Evolutionary conservation across 257 asterid genomes (phyloP).

Genomic region (Solanum ossicruentum): DNA sequence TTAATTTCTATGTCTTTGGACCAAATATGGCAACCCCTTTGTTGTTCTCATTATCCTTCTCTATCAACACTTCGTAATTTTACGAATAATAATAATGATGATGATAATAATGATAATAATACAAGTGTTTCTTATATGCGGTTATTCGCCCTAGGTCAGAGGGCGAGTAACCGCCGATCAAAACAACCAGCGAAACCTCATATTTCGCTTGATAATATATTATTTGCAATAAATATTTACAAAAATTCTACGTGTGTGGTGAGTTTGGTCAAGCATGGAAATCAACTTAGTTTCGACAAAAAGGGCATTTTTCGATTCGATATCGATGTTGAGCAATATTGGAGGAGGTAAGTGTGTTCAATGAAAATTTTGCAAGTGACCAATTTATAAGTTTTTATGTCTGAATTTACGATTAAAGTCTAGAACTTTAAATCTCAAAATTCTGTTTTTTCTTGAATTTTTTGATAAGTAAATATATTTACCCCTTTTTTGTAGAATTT

Average conservation of each 20-base stretch:
- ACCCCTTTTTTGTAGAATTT: too few species aligned
- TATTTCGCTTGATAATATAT: constrained; percentile 21
- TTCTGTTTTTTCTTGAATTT: too few species aligned
- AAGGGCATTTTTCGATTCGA: constrained; percentile 46
- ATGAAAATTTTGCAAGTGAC: not conserved
- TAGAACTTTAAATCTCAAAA: too few species aligned
- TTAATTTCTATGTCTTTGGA: constrained; percentile 43
- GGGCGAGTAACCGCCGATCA: constrained; percentile 33
- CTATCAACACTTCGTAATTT: constrained; percentile 37
- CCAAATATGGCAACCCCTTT: constrained; percentile 65
- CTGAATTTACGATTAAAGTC: too few species aligned
- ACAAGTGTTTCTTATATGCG: constrained; percentile 24
- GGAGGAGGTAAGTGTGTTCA: not conserved
- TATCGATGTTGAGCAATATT: constrained; percentile 6
- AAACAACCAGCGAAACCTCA: constrained; percentile 32
- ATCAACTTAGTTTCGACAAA: constrained; percentile 12
- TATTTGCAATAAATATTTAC: constrained; percentile 40
- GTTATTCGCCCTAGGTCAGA: constrained; percentile 44
- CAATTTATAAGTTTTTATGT: too few species aligned
- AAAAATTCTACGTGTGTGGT: constrained; percentile 5
- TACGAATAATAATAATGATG: too few species aligned
- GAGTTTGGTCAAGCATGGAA: constrained; percentile 15
- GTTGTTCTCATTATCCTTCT: constrained; percentile 48
- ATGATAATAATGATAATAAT: not conserved
- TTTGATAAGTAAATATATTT: too few species aligned